Evolutionary conservation across 352 stramenopile species (phyloP).

Genomic region (Globisporangium nodosum): DNA sequence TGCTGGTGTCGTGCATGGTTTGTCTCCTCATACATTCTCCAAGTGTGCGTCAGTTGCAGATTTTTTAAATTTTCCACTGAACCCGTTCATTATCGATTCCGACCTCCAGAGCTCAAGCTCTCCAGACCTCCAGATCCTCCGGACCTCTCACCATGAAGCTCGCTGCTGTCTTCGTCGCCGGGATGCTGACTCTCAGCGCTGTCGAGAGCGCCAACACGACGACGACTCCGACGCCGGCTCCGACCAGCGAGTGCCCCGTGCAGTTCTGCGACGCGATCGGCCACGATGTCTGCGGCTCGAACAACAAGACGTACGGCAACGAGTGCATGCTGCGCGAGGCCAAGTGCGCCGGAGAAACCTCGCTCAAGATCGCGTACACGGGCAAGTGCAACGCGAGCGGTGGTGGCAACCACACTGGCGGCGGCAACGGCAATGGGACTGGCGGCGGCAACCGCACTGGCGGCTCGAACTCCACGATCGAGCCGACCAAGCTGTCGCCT

Average conservation of each 20-base stretch:
- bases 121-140: no score
- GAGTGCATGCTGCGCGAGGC: constrained; percentile 7
- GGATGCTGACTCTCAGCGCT: constrained; percentile 14
- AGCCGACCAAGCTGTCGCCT: not conserved
- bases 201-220: not conserved
- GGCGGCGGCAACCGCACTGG: not conserved
- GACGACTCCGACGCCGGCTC: not conserved
- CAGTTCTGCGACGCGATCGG: not conserved
- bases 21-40: no score
- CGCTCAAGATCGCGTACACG: not conserved
- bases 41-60: no score
- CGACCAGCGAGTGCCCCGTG: not conserved
- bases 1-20: no score
- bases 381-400: not conserved
- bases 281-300: constrained; percentile 9
- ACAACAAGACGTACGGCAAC: constrained; percentile 21
- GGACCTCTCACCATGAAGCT: not conserved
- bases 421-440: not conserved
- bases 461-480: not conserved
- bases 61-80: no score
- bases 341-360: not conserved
- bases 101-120: no score
- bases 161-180: constrained; percentile 8
- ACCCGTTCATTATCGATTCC: no score
- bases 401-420: not conserved